Evolutionary conservation across 176 grass and related monocot species (phyloP), one percentile per base, ranked within the genome.

Genomic region (Dendrocalamus sinicus): DNA sequence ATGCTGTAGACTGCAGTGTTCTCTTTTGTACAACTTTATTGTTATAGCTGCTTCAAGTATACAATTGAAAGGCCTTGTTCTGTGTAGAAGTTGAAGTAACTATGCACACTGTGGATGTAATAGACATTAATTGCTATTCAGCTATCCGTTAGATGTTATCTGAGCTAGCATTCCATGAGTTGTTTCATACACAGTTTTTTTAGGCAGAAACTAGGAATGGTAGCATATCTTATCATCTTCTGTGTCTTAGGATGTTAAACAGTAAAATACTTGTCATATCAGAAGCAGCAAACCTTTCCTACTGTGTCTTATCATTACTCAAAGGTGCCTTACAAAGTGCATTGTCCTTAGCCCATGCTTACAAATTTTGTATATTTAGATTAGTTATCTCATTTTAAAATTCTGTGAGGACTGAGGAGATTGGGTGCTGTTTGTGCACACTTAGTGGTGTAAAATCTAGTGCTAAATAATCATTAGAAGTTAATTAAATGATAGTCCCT

Each of bases 41-140:
- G 14, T 28, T 65, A 61, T 55, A 70, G 20, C 62, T 82, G 40
- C 61, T 82, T 76, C 19, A 64, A 84, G 47, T 74, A 39, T 72
- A 37, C 57, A 64, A 47, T 79, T 55, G 5, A 44, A 46, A 79
- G 16, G 9, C 57, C 17, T 55, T 66, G 28, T 70, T 45, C 12
- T 57, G 3, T 53, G 72, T 53, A 55, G 13, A 41, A 76, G 7
- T 75, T 23, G 57, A 3, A 1, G 57, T 5, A 59, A 26, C 8
- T 67, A 15, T 68, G 40, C 51, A 22, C 39, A 41, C 20, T 51
- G 48, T n/a, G 43, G 39, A 65, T 75, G 35, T 12, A 74, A 74
- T 68, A 51, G 10, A 23, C 58, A 81, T 64, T 67, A 67, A 43
- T 73, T 73, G n/a, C 28, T 82, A 69, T n/a, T 23, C 6, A 50